Evolutionary conservation across 169 alveolate species (phyloP).

Genomic region (Eimeria necatrix): DNA sequence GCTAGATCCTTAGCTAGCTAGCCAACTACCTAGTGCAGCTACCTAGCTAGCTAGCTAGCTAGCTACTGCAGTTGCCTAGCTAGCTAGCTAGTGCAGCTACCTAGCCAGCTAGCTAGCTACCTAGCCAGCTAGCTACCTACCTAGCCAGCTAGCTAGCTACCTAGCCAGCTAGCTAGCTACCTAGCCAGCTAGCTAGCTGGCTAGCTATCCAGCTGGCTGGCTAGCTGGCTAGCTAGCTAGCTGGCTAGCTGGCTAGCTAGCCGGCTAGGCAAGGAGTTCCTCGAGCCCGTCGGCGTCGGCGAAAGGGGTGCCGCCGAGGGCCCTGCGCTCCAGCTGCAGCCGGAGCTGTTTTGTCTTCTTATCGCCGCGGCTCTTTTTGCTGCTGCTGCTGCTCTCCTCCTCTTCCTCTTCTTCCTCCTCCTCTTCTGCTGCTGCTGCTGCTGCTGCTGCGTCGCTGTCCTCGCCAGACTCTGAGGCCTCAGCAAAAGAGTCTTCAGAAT

Average conservation of each 20-base stretch:
- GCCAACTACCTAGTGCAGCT: too few species aligned
- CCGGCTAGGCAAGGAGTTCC: background rate
- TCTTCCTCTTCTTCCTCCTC: background rate
- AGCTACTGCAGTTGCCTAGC: too few species aligned
- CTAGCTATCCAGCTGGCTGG: background rate
- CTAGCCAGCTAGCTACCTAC: too few species aligned
- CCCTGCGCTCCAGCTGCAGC: background rate
- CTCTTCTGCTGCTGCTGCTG: too few species aligned
- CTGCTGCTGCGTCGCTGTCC: too few species aligned
- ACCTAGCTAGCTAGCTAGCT: too few species aligned
- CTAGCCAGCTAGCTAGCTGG: background rate
- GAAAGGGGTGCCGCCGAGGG: background rate
- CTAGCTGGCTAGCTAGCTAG: slow-evolving; percentile 38
- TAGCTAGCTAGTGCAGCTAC: too few species aligned
- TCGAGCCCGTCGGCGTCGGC: slow-evolving; percentile 22
- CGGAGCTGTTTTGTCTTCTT: background rate
- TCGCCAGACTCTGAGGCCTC: background rate
- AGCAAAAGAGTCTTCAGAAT: background rate
- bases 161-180: background rate
- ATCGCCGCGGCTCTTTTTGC: background rate
- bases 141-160: background rate
- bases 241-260: slow-evolving; percentile 11
- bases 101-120: too few species aligned
- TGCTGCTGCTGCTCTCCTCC: background rate
- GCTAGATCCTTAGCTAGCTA: too few species aligned